Percentiles rank a stretch among this genome's conserved stretches.
These are phyloP conservation scores for Pseudocercospora cruenta DNA, from an alignment of 2,329 filamentous ascomycete genomes.

Conservation along the genomic window DNA sequence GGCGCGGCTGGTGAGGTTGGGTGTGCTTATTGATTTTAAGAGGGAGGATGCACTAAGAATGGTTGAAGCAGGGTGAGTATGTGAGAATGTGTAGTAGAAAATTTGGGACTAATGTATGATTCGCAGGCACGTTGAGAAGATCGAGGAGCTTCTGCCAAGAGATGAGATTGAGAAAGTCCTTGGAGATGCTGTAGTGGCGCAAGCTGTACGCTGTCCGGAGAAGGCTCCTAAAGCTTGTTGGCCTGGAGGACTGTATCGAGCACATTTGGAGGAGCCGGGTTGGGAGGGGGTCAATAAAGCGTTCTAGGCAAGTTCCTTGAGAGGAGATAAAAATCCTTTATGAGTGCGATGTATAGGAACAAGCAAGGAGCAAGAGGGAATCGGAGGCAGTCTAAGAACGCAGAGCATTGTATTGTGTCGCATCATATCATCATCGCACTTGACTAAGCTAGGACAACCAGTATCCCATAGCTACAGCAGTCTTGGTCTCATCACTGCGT, in stretches of 20 bases:
- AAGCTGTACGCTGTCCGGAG: slow-evolving; percentile 40
- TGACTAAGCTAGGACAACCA: not conserved
- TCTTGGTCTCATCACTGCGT: not conserved
- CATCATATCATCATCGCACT: not conserved
- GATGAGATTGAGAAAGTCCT: slow-evolving; percentile 49
- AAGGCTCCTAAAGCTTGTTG: slow-evolving; percentile 44
- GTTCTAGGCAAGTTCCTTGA: slow-evolving; percentile 15
- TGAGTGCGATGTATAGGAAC: too few species aligned
- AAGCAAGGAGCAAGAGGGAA: not conserved
- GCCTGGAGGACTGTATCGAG: slow-evolving; percentile 30
- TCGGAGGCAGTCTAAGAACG: not conserved
- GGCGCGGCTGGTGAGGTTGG: slow-evolving; percentile 43
- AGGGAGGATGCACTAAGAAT: slow-evolving; percentile 7
- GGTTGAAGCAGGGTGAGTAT: too few species aligned
- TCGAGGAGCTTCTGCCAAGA: slow-evolving; percentile 41
- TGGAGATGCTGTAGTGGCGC: slow-evolving; percentile 47
- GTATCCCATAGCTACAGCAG: not conserved
- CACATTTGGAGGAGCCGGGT: slow-evolving; percentile 26
- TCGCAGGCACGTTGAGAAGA: slow-evolving; percentile 22
- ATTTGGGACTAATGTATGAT: too few species aligned
- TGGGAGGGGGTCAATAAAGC: slow-evolving; percentile 34
- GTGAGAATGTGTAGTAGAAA: too few species aligned
- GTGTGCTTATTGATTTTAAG: slow-evolving; percentile 47
- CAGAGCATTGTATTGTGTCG: not conserved
- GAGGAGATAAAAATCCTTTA: too few species aligned